Evolutionary conservation across 2,329 filamentous ascomycete genomes (phyloP), one percentile per base, ranked within the genome.

Genomic region (Monosporascus sp.): DNA sequence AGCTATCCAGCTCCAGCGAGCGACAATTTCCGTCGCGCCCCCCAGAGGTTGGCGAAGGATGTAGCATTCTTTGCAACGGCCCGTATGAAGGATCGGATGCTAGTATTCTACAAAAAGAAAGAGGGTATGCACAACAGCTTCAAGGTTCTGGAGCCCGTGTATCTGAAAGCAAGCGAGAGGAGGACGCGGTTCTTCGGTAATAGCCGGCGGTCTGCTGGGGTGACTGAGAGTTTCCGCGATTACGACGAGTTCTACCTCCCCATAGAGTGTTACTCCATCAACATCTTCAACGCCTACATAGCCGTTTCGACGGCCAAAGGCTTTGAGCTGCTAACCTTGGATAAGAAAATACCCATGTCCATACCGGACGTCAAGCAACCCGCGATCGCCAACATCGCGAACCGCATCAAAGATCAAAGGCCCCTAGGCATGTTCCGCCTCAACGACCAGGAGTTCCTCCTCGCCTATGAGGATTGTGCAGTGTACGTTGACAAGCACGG

Each of bases 171-270:
- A 1, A 86, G 89, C 0, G 89, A 96, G 66, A 93, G 89, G 75
- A 89, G 87, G 63, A 82, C 85, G 5, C 85, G 90, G 8, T 69
- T 86, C 15, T 86, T 86, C 58, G 79, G 82, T 40, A 72, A 76
- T 58, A 85, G 85, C 18, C 75, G 74, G 55, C 72, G 74, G 14
- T 81, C 81, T 9, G 78, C 80, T 31, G 91, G 91, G 20, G 85
- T 82, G 55, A 97, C 93, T 0, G 94, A 99, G 63, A 93, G 93
- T 63, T 99, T 97, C 84, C 88, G 94, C 58, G 94, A 99, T 67
- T 99, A 92, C 69, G 94, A 99, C 74, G 94, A 97, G 62, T 99
- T 99, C 72, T 99, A 97, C 73, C 92, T 99, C 62, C 94, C 94
- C 0, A 87, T 89, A 2, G 95, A 99, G 68, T 97, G 91, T 70